phyloP scores from a whole-genome alignment of 176 grass and related monocot genomes.

The Poa pratensis region DNA sequence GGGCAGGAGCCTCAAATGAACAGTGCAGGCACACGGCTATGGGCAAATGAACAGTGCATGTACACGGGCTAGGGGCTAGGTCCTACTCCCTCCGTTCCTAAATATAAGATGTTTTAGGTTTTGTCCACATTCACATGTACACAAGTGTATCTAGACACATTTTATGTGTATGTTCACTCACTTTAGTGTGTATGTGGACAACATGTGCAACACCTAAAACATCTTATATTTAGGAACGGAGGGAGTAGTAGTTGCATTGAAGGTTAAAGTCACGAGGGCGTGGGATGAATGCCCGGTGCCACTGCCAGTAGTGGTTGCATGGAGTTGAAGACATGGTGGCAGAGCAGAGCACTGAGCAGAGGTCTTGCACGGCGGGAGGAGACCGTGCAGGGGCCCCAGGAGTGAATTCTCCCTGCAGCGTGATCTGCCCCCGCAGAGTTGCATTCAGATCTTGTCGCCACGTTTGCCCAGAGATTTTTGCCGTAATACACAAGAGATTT shows the following conservation, averaged over 20 bases:
- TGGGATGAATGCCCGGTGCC: not conserved
- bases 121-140: no score
- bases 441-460: slow-evolving; percentile 20
- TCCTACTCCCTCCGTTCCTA: no score
- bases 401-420: slow-evolving; percentile 21
- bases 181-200: no score
- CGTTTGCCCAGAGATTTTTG: not conserved
- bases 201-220: no score
- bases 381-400: not conserved
- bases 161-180: no score
- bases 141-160: no score
- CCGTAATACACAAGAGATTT: not conserved
- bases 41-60: slow-evolving; percentile 34
- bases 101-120: no score
- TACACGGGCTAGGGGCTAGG: not conserved
- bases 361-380: not conserved
- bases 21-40: slow-evolving; percentile 22
- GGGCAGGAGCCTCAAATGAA: slow-evolving; percentile 3
- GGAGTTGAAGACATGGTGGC: slow-evolving; percentile 36
- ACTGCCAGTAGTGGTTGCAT: slow-evolving; percentile 17
- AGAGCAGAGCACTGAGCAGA: no score
- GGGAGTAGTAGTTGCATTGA: not conserved
- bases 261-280: slow-evolving; percentile 3
- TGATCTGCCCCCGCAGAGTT: slow-evolving; percentile 10
- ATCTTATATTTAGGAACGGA: no score